Evolutionary conservation across 495 filamentous ascomycete genomes (phyloP), one percentile per base, ranked within the genome.

Genomic region (Apodospora peruviana): DNA sequence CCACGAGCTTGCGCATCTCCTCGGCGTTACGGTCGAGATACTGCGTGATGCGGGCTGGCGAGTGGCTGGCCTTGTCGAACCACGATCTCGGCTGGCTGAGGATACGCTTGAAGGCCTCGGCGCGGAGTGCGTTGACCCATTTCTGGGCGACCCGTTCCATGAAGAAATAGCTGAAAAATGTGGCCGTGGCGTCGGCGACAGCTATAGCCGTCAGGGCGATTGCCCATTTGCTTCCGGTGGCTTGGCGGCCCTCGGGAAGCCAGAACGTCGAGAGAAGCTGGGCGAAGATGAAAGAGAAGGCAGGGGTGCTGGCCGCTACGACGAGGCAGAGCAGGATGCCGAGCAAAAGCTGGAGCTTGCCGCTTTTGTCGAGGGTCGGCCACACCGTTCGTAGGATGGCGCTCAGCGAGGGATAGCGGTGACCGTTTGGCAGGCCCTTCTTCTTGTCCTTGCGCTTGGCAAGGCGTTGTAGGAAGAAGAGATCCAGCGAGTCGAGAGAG

Each of bases 11-110:
- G 3, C 85, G 77, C 78, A 91, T 91, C 57, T 95, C 88, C 64
- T 97, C 93, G 2, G 83, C 87, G 57, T 91, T 85, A 41, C 87
- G 77, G 56, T 93, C 88, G 3, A 96, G 77, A 43, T 79, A 86
- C 45, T 86, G 79, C 0, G 71, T 78, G 14, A 98, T 74, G 24
- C 74, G 68, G 5, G 71, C 65, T 1, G 86, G 66, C 0, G 71
- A 77, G 65, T 96, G 88, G 34, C 69, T 72, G 2, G 84, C 73
- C 20, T 78, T 69, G 50, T 90, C 87, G 56, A 96, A 96, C 86
- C 89, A 98, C n/a, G 75, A 62, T 52, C 77, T 80, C 11, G 90
- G 88, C 62, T 97, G 93, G 32, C 78, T 74, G 8, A 98, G 70
- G 14, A 96, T 77, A 2, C 80, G 80, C 47, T 72, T 71, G 42